Evolutionary conservation across 257 asterid genomes (phyloP), one percentile per base, ranked within the genome.

Genomic region (Oldenlandia corymbosa): DNA sequence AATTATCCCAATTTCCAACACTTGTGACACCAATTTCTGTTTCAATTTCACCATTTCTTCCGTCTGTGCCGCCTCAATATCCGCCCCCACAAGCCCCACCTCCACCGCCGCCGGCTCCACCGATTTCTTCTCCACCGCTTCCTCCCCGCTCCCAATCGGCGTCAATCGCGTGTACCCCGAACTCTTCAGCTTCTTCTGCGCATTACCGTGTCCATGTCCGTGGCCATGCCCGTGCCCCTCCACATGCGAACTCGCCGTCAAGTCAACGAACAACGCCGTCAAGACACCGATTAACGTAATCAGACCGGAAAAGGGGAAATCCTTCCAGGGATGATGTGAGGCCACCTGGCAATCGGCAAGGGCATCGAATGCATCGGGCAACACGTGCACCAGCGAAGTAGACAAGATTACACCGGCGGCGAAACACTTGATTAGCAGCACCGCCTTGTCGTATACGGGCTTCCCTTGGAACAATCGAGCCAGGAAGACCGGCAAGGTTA

Each of bases 1-100:
- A 18, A 78, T 78, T 13, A 78, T 78, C 62, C 83, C 83, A 16
- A 78, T 78, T 36, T 78, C 83, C 69, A 78, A 34, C 41, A 78
- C 83, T 34, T 78, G 83, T 0, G 83, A 78, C 42, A 78, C 80
- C 72, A 78, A 47, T 52, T 7, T 74, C 61, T 78, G 83, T 49
- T 78, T 78, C 68, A 74, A 9, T 28, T 70, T 74, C 70, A 78
- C 68, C 66, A 71, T 30, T 18, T 74, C 83, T 64, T 67, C 80
- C 49, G 71, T 57, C 14, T 51, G 66, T 39, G 43, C 48, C 30
- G 34, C 47, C 37, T 52, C 64, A 1, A 55, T 27, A 12, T 60
- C 71, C 62, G 20, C 17, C 26, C 24, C 62, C 46, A 32, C 26
- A 20, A n/a, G 0, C 53, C 26, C 26, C 53, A 47, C 26, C 53